phyloP scores from a whole-genome alignment of 805 yeast species.

The Metschnikowia reukaufii region DNA sequence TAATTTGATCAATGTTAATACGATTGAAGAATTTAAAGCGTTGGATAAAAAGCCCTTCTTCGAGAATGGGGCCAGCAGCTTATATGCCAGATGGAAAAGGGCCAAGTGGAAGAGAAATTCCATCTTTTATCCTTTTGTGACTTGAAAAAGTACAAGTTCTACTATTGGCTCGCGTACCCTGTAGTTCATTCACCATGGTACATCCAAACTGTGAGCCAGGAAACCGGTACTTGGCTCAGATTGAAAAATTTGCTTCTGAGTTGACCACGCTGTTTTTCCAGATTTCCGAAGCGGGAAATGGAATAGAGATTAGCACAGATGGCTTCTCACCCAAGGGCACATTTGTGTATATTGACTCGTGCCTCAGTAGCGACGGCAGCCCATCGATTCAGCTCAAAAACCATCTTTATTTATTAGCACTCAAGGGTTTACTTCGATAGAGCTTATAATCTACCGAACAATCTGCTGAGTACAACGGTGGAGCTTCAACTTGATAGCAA shows the following conservation, averaged over 20 bases:
- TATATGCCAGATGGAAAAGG: slow-evolving; percentile 9
- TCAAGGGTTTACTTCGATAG: slow-evolving; percentile 22
- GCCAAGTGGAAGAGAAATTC: slow-evolving; percentile 37
- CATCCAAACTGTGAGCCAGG: slow-evolving; percentile 11
- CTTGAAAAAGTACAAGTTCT: slow-evolving; percentile 81
- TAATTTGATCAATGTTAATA: slow-evolving; percentile 60
- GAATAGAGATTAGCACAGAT: no score
- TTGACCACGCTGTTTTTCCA: slow-evolving; percentile 3
- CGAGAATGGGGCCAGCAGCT: slow-evolving; percentile 35
- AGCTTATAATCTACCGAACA: slow-evolving; percentile 28
- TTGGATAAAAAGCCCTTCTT: slow-evolving; percentile 65
- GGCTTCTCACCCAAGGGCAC: slow-evolving; percentile 1
- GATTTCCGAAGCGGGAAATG: neutral
- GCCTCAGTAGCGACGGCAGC: slow-evolving; percentile 23
- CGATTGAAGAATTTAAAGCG: slow-evolving; percentile 79
- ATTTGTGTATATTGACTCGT: slow-evolving; percentile 36
- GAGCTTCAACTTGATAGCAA: slow-evolving; percentile 19
- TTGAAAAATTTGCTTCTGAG: slow-evolving; percentile 4
- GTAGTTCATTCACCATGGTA: slow-evolving; percentile 55
- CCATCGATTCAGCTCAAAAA: slow-evolving; percentile 62
- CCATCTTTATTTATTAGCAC: slow-evolving; percentile 49
- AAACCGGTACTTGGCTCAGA: slow-evolving; percentile 6
- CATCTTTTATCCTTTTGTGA: slow-evolving; percentile 71
- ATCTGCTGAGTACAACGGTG: slow-evolving; percentile 19
- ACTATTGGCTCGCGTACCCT: slow-evolving; percentile 90